Evolutionary conservation across 2,329 filamentous ascomycete species (phyloP), one percentile per base, ranked within the genome.

Genomic region (Ceratocystis cubensis): DNA sequence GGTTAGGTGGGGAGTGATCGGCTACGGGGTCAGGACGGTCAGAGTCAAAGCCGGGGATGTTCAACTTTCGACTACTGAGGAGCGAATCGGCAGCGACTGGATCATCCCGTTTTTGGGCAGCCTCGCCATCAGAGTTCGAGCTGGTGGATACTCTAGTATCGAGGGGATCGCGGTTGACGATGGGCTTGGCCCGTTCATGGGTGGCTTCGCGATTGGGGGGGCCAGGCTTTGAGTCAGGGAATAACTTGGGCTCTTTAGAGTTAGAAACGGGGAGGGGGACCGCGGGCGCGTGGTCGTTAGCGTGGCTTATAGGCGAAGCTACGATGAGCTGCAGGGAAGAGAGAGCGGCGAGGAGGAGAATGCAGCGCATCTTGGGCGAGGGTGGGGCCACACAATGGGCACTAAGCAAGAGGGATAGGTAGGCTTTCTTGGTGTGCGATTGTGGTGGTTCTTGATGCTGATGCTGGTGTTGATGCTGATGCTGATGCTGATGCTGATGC

Each of bases 291-390:
- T 33, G 25, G 59, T 45, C 59, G 48, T n/a, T 28, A n/a, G 30
- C 7, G 2, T 48, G 22, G 25, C 37, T 57, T 37, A 70, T 10
- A 17, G 66, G 66, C 4, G 50, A 37, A 25, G 66, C 66, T 10
- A 15, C 25, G 5, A 45, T 53, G 15, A 67, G 28, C 10, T 61
- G 48, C 2, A 65, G 50, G 10, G 50, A 56, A 20, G 61, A 64
- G 13, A 67, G 66, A 30, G 66, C 44, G 6, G 53, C 61, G 48
- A 67, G 10, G 8, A 67, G 50, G n/a, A 64, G 17, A 7, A 62
- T 37, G 25, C 22, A n/a, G 6, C 50, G 65, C 62, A 64, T 66
- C 59, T n/a, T 57, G 5, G 28, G 15, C 13, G 53, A 57, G 53
- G 25, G 15, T n/a, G 15, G 10, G 22, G 53, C 10, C 20, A 25